Evolutionary conservation across 2,329 filamentous ascomycete genomes (phyloP), one percentile per base, ranked within the genome.

Genomic region (Penicillium frequentans): DNA sequence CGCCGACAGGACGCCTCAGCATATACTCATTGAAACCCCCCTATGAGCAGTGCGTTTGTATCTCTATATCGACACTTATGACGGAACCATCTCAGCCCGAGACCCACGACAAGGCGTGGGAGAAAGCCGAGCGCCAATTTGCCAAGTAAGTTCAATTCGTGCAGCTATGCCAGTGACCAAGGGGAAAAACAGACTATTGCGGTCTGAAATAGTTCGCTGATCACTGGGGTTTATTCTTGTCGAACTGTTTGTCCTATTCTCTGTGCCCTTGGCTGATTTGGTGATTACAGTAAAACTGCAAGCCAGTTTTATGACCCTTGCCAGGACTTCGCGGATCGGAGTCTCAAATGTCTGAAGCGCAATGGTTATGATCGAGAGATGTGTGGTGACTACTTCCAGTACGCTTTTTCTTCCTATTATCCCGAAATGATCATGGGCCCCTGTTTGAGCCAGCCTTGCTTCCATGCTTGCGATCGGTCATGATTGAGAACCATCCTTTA

Each of bases 301-400:
- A 96, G 92, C 81, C 88, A 97, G 73, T 98, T 89, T 78, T 91
- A 90, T 73, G 95, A 99, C 69, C 95, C 95, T 2, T 99, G 95
- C 75, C 93, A 98, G 74, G 93, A 96, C 68, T 91, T 91, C 5
- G 93, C 95, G 8, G 81, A 89, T 64, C 84, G 85, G 70, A 97
- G 93, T 76, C 87, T 97, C 65, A 88, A 86, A 73, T 99, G 95
- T 70, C 79, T 99, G 70, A 88, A 92, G 72, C 86, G 95, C 23
- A 99, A 99, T 73, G 87, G 84, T 23, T 93, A 90, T 14, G 91
- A 98, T 71, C 85, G 87, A 64, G 81, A 87, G n/a, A 90, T 98
- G 89, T 99, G 95, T 72, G 82, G 84, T 63, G 93, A 98, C 74
- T 98, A 96, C 73, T 98, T 99, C 72, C 91, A 97, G 92, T 97